Conservation (phyloP, 805 yeast genomes). For the Lipomyces sp. region DNA sequence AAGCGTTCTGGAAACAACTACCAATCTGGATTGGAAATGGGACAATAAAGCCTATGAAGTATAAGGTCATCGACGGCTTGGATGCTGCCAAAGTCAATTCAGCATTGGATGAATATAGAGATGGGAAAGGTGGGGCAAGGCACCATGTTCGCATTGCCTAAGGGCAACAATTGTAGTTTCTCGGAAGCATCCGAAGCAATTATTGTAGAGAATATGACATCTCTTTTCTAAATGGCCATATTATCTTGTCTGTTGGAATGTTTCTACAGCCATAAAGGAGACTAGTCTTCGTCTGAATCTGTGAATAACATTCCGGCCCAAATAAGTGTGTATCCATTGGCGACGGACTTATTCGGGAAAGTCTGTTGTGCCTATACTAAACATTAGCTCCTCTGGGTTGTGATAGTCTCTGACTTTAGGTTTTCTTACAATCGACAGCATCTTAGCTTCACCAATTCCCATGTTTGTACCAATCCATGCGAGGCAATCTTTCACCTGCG, state of each 20-base stretch:
- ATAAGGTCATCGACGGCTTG: slow-evolving; percentile 5
- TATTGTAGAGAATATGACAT: no score
- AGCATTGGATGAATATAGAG: background rate
- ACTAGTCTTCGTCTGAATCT: no score
- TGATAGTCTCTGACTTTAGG: background rate
- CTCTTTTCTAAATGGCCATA: no score
- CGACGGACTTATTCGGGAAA: background rate
- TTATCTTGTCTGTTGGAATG: no score
- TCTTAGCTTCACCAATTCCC: background rate
- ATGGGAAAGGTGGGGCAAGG: background rate
- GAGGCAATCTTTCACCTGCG: background rate
- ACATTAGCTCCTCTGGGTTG: no score
- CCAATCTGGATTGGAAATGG: background rate
- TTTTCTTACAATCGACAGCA: background rate
- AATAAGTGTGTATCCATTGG: background rate
- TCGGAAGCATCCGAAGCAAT: no score
- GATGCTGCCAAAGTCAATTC: background rate
- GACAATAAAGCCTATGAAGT: background rate
- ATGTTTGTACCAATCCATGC: background rate
- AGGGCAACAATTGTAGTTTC: no score
- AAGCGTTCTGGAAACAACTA: background rate
- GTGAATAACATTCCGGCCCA: background rate
- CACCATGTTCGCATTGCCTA: background rate
- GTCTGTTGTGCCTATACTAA: no score
- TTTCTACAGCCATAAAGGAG: no score